A percentile compares a stretch with the other conserved stretches of the same genome.
phyloP scores from a whole-genome alignment of 1,139 yeast genomes.

The Hyphopichia wangnamkhiaoensis region DNA sequence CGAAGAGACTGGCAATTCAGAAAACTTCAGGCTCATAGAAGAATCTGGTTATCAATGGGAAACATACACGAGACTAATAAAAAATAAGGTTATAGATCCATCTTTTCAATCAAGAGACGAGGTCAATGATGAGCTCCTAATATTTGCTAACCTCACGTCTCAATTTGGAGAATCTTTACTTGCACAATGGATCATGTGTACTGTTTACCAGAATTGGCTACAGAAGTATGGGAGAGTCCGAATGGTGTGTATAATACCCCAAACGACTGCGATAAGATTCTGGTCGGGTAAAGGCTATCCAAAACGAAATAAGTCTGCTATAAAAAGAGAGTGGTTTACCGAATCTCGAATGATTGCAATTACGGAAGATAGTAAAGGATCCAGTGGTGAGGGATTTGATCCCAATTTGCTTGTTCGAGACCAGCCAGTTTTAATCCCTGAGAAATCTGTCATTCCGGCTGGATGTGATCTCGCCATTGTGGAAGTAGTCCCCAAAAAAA shows the following conservation, averaged over 20 bases:
- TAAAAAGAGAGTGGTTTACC: slow-evolving; percentile 61
- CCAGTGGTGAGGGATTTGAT: slow-evolving; percentile 37
- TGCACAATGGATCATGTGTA: slow-evolving; percentile 76
- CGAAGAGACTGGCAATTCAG: slow-evolving; percentile 21
- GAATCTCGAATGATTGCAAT: slow-evolving; percentile 54
- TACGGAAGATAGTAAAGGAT: slow-evolving; percentile 22
- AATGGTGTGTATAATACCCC: slow-evolving; percentile 65
- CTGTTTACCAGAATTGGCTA: slow-evolving; percentile 73
- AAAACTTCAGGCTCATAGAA: slow-evolving; percentile 31
- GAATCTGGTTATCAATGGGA: slow-evolving; percentile 69
- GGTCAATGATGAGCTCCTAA: slow-evolving; percentile 63
- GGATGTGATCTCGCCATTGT: slow-evolving; percentile 43
- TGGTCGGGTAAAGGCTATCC: slow-evolving; percentile 49
- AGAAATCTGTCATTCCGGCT: slow-evolving; percentile 23
- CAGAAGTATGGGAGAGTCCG: slow-evolving; percentile 72
- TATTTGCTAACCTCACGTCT: slow-evolving; percentile 65
- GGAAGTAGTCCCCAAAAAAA: slow-evolving; percentile 57
- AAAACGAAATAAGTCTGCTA: slow-evolving; percentile 57
- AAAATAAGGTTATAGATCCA: slow-evolving; percentile 45
- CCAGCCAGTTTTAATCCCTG: slow-evolving; percentile 36
- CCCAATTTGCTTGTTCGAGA: slow-evolving; percentile 38
- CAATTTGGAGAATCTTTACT: slow-evolving; percentile 64
- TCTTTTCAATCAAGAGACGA: slow-evolving; percentile 37
- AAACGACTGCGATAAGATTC: slow-evolving; percentile 61
- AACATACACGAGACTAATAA: slow-evolving; percentile 48